Base-by-base conservation (phyloP, 1,284 basidiomycete genomes). In the Puccinia horiana region DNA sequence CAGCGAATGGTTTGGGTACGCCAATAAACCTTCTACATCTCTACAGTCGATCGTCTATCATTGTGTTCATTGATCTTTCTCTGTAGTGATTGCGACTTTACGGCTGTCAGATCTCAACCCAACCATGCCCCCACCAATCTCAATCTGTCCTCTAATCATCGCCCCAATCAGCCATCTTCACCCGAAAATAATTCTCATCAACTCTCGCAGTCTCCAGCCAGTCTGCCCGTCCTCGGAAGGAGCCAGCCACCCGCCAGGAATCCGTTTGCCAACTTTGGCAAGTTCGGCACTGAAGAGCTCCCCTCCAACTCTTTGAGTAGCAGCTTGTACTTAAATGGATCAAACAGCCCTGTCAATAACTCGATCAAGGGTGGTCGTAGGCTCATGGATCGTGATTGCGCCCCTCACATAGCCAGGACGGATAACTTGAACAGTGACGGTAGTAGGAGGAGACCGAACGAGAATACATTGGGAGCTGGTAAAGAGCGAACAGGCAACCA, bases 201-300 rank as follows among this genome's bases (percentile, higher is more conserved):
- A 63, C 65, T 74, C 67, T 47, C 78, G 26, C 77, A 47, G 23
- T 81, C 78, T 32, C 20, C 32, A n/a, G 35, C 74, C 44, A 58
- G 49, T 44, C 44, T 81, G 2, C 78, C 78, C 37, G 44, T 81
- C 29, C 44, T 82, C 5, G 73, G 73, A 61, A 72, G 80, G 42
- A 61, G 72, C 47, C 80, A 82, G 44, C 80, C 80, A 52, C 80
- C 80, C 16, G 80, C 80, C 37, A 63, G 80, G 29, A 82, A 82
- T 69, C 80, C 80, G 14, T 82, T 82, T 44, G 80, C 80, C 29
- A 82, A 82, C 58, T 82, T 82, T 56, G 80, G 80, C 18, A 82
- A 82, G 52, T 82, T 82, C 37, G 70, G 72, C 26, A 44, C 80
- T 1, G 80, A 75, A 52, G 73, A 75, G 16, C 54, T 70, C 14